A percentile compares a stretch with the other conserved stretches of the same genome.
Conservation (phyloP, 148 eudicot species). For the Diospyros lotus region DNA sequence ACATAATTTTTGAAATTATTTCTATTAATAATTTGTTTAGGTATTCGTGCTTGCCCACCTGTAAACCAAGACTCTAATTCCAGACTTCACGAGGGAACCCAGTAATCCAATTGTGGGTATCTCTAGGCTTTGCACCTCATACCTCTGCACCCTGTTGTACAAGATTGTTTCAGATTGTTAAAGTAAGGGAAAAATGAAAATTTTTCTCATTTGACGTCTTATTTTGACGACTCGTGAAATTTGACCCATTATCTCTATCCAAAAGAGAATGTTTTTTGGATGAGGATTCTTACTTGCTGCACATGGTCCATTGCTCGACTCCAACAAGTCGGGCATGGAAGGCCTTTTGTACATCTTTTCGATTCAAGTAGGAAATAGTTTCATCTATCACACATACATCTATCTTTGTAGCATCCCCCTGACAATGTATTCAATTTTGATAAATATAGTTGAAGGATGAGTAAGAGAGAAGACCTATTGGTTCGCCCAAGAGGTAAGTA, state of each 20-base stretch:
- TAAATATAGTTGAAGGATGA: background rate
- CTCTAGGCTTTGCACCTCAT: conserved; percentile 40
- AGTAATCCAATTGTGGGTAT: conserved; percentile 38
- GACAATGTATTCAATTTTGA: background rate
- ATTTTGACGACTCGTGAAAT: no score
- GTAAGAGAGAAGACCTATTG: background rate
- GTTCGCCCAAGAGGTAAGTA: background rate
- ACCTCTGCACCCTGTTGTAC: conserved; percentile 29
- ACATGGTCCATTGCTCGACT: conserved; percentile 36
- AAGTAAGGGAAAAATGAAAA: background rate
- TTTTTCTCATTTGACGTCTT: background rate
- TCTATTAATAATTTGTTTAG: no score
- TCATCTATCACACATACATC: conserved; percentile 56
- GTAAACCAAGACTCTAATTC: conserved; percentile 52
- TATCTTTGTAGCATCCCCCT: conserved; percentile 34
- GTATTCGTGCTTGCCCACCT: conserved; percentile 25
- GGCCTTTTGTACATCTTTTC: conserved; percentile 55
- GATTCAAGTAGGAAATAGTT: conserved; percentile 42
- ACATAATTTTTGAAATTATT: no score
- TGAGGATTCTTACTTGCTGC: conserved; percentile 38
- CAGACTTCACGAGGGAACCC: conserved; percentile 39
- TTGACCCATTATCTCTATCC: no score
- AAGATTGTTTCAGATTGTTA: background rate
- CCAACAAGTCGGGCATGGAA: conserved; percentile 58
- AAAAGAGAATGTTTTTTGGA: no score